These are phyloP conservation scores for Leccinum disarticulatum DNA, from an alignment of 768 basidiomycete species.

Conservation along the genomic window DNA sequence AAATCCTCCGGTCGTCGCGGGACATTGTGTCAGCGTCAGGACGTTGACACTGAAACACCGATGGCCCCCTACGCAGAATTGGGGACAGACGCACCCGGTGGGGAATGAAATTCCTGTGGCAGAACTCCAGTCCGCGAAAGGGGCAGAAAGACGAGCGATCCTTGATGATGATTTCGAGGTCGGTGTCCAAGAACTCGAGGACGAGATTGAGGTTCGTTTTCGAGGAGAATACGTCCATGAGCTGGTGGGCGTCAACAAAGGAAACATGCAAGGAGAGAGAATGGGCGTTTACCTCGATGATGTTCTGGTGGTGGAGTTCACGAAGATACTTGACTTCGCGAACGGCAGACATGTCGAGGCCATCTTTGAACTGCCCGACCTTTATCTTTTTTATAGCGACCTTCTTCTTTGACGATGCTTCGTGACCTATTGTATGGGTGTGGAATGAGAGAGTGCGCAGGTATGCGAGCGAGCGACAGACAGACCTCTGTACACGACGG, in stretches of 20 bases:
- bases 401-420: constrained; percentile 71
- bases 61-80: constrained; percentile 12
- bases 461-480: constrained; percentile 27
- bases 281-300: constrained; percentile 71
- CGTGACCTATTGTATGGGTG: constrained; percentile 57
- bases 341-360: constrained; percentile 97
- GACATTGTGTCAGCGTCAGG: constrained; percentile 10
- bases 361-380: constrained; percentile 95
- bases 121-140: constrained; percentile 96
- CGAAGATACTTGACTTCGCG: constrained; percentile 97
- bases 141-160: constrained; percentile 89
- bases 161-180: constrained; percentile 96
- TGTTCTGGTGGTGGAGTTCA: constrained; percentile 90
- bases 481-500: constrained; percentile 86
- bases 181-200: constrained; percentile 93
- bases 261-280: background rate
- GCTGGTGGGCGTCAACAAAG: constrained; percentile 45
- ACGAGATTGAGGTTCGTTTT: constrained; percentile 97
- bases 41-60: constrained; percentile 4
- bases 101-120: constrained; percentile 90
- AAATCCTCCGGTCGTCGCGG: constrained; percentile 64
- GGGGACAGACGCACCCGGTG: constrained; percentile 69
- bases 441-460: background rate
- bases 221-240: constrained; percentile 94
- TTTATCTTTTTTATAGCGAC: constrained; percentile 99